phyloP scores from a whole-genome alignment of 1,284 basidiomycete species.

The Moniliella sp. region DNA sequence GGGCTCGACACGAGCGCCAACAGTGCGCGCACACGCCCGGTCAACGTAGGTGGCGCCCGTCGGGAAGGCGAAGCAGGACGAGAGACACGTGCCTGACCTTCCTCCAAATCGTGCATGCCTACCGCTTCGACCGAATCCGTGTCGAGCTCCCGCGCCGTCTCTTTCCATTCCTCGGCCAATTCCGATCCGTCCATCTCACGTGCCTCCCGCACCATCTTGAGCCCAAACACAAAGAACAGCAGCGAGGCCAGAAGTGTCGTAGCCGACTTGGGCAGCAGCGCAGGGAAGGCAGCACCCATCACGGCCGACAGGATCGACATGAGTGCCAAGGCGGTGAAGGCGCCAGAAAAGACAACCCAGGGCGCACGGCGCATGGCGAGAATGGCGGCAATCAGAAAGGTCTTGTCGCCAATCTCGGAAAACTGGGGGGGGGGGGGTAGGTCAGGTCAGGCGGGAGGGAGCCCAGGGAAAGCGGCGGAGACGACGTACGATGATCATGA shows the following conservation, averaged over 20 bases:
- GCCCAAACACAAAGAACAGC: conserved; percentile 32
- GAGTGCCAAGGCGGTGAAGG: conserved; percentile 62
- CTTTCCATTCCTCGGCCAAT: conserved; percentile 49
- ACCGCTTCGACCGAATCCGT: conserved; percentile 73
- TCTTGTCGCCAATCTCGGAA: conserved; percentile 62
- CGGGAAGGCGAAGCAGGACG: not conserved
- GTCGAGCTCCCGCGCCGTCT: conserved; percentile 44
- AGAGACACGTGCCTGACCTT: conserved; percentile 1
- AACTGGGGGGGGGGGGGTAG: conserved; percentile 11
- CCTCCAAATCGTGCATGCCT: conserved; percentile 13
- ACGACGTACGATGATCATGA: conserved; percentile 7
- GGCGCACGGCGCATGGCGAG: conserved; percentile 83
- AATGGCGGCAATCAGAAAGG: conserved; percentile 86
- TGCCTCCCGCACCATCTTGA: conserved; percentile 18
- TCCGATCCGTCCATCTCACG: conserved; percentile 22
- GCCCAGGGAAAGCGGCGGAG: not conserved
- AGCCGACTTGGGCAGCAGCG: conserved; percentile 36
- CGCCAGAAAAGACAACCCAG: conserved; percentile 63
- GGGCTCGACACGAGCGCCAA: conserved; percentile 64
- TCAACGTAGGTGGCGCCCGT: too few relatives aligned
- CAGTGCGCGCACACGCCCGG: conserved; percentile 57
- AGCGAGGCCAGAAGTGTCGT: conserved; percentile 57
- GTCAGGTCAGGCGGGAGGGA: not conserved
- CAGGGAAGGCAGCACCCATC: conserved; percentile 24
- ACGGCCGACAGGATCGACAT: conserved; percentile 43